A percentile compares a stretch with the other conserved stretches of the same genome.
Conservation (phyloP, 139 green algal genomes). For the Deuterostichococcus epilithicus region DNA sequence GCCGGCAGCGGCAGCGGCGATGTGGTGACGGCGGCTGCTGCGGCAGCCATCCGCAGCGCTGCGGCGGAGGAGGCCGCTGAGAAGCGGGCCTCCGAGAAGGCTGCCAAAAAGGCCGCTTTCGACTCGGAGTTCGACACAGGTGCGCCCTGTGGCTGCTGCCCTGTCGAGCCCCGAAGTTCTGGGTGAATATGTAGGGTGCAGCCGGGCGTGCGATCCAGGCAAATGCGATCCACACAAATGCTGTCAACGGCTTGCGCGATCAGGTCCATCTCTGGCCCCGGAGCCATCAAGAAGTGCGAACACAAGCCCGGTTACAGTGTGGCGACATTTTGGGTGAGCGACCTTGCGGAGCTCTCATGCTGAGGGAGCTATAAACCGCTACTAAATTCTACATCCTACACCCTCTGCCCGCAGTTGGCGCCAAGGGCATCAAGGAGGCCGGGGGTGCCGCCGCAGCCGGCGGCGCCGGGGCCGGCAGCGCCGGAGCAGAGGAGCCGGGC, state of each 20-base stretch:
- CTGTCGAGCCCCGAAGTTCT: neutral
- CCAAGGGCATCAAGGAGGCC: constrained; percentile 28
- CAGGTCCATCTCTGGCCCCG: too few relatives aligned
- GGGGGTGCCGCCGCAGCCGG: constrained; percentile 12
- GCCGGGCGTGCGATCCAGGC: too few relatives aligned
- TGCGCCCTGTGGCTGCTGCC: constrained; percentile 4
- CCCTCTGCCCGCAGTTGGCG: constrained; percentile 15
- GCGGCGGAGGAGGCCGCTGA: constrained; percentile 33
- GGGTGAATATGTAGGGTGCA: too few relatives aligned
- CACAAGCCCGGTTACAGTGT: too few relatives aligned
- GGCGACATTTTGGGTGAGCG: too few relatives aligned
- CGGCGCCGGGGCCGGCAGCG: too few relatives aligned
- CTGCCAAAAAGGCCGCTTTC: constrained; percentile 80
- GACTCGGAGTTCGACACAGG: constrained; percentile 61
- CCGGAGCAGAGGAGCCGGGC: constrained; percentile 41
- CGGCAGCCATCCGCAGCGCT: constrained; percentile 59
- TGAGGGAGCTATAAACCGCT: too few relatives aligned
- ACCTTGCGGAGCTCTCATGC: too few relatives aligned
- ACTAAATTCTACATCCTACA: too few relatives aligned
- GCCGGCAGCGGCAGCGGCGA: constrained; percentile 31
- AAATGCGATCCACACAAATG: too few relatives aligned
- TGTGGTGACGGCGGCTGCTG: constrained; percentile 47
- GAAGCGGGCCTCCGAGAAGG: constrained; percentile 49
- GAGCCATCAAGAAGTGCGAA: too few relatives aligned
- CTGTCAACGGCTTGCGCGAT: too few relatives aligned